Percentiles rank a stretch among this genome's conserved stretches.
Conservation (phyloP, 345 rosid species). For the Jatropha curcas region DNA sequence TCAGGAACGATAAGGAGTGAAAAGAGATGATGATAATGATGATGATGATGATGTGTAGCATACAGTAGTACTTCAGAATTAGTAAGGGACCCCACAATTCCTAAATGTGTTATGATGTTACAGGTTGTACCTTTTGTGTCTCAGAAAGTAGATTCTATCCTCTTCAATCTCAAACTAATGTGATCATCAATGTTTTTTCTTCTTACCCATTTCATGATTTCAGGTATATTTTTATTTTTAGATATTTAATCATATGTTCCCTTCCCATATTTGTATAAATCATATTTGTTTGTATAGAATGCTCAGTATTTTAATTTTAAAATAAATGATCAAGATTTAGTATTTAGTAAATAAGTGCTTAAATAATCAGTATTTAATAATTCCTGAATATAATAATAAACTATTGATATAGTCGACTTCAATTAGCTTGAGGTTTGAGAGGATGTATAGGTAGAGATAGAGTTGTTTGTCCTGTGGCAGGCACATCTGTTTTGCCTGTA, state of each 20-base stretch:
- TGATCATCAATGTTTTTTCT: neutral
- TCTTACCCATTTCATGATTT: conserved; percentile 2
- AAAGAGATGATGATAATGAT: neutral
- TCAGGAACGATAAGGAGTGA: neutral
- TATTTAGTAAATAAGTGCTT: no score
- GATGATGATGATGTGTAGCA: no score
- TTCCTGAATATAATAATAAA: no score
- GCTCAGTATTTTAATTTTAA: no score
- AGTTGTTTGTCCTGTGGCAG: conserved; percentile 3
- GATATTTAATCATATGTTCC: no score
- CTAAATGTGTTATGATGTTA: neutral
- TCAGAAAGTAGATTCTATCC: conserved; percentile 17
- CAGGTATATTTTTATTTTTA: neutral
- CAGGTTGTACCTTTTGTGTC: neutral
- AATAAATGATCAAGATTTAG: no score
- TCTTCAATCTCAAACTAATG: conserved; percentile 13
- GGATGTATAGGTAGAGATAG: neutral
- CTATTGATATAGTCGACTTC: no score
- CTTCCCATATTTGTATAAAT: no score
- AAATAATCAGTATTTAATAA: no score
- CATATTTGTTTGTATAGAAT: no score
- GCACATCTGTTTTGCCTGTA: conserved; percentile 13
- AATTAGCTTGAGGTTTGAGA: neutral
- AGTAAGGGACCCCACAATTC: neutral
- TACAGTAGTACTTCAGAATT: neutral